phyloP scores from a whole-genome alignment of 2,329 filamentous ascomycete genomes.

The Acrodontium crateriforme region DNA sequence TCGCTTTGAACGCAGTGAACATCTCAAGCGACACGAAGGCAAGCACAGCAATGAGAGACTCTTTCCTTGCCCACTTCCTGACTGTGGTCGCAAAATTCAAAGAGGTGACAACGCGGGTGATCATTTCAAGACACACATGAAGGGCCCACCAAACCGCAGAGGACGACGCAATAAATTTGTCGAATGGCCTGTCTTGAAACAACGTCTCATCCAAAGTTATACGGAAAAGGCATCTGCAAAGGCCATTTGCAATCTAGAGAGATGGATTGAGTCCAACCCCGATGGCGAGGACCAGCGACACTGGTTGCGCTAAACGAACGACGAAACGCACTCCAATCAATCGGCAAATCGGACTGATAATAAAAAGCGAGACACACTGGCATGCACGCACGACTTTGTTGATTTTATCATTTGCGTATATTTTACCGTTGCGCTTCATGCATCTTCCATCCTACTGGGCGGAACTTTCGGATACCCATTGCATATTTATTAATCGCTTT shows the following conservation, averaged over 20 bases:
- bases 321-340: too few species aligned
- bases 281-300: slow-evolving; percentile 2
- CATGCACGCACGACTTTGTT: too few species aligned
- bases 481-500: too few species aligned
- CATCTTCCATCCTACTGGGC: too few species aligned
- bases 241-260: slow-evolving; percentile 9
- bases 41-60: slow-evolving; percentile 9
- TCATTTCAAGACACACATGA: slow-evolving; percentile 20
- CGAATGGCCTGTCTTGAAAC: slow-evolving; percentile 7
- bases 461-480: too few species aligned
- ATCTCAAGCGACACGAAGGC: slow-evolving; percentile 18
- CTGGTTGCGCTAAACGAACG: slow-evolving; percentile 1
- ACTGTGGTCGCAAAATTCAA: slow-evolving; percentile 11
- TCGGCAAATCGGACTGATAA: too few species aligned
- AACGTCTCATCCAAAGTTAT: slow-evolving; percentile 4
- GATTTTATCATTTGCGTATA: too few species aligned
- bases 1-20: slow-evolving; percentile 18
- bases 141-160: slow-evolving; percentile 1
- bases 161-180: slow-evolving; percentile 16
- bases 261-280: slow-evolving; percentile 5
- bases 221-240: slow-evolving; percentile 6
- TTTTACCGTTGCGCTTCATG: too few species aligned
- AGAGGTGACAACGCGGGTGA: slow-evolving; percentile 19
- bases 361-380: too few species aligned
- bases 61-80: slow-evolving; percentile 13